Percentiles rank a stretch among this genome's conserved stretches.
Conservation (phyloP, 257 asterid genomes). For the Solanum phureja region DNA sequence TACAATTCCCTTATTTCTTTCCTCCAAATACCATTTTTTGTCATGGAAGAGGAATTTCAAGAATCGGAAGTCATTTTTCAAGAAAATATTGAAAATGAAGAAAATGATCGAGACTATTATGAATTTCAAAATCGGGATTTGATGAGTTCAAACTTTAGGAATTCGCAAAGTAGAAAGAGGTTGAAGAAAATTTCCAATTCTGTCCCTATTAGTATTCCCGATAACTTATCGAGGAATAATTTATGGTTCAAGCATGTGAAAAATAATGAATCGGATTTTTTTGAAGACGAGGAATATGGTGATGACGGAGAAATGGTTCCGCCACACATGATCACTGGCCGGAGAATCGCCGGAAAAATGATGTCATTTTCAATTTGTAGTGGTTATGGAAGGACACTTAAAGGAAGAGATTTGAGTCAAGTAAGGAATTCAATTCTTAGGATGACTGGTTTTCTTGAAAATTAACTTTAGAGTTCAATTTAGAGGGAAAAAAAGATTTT, state of each 20-base stretch:
- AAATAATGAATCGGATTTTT: too few relatives aligned
- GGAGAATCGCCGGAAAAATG: slow-evolving; percentile 61
- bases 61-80: slow-evolving; percentile 5
- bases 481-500: neutral
- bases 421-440: slow-evolving; percentile 65
- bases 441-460: slow-evolving; percentile 88
- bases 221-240: neutral
- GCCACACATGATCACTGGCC: slow-evolving; percentile 63
- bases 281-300: neutral
- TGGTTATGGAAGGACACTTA: slow-evolving; percentile 76
- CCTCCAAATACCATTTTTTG: neutral
- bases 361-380: slow-evolving; percentile 72
- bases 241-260: slow-evolving; percentile 1
- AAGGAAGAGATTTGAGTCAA: slow-evolving; percentile 80
- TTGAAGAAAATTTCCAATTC: neutral
- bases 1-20: neutral
- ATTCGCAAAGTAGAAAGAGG: neutral
- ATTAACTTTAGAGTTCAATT: slow-evolving; percentile 11
- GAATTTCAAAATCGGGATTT: neutral
- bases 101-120: neutral
- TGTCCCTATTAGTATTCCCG: slow-evolving; percentile 1
- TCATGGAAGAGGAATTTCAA: slow-evolving; percentile 9
- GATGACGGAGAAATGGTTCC: slow-evolving; percentile 50
- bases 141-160: neutral
- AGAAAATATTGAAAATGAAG: neutral